Conservation (phyloP, 2,329 filamentous ascomycete genomes). For the Triangularia verruculosa region DNA sequence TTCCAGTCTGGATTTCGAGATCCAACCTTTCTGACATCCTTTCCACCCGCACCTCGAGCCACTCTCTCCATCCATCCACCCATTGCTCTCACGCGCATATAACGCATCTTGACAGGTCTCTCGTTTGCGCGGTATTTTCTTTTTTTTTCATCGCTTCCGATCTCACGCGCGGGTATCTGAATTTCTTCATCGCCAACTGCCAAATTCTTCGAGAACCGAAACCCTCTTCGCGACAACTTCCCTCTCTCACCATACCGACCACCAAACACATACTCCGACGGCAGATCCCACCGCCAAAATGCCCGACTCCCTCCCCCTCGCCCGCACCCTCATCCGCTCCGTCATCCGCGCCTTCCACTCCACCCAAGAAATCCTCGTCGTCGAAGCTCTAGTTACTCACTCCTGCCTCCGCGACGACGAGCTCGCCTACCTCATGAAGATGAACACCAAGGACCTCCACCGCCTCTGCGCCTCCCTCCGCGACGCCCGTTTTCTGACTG, state of each 20-base stretch:
- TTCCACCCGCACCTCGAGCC: neutral
- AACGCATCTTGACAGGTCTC: neutral
- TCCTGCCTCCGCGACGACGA: conserved; percentile 82
- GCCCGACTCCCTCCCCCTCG: conserved; percentile 17
- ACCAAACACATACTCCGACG: conserved; percentile 2
- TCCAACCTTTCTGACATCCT: neutral
- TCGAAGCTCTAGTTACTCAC: conserved; percentile 74
- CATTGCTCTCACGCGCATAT: neutral
- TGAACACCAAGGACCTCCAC: conserved; percentile 88
- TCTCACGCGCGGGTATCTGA: no score
- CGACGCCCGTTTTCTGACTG: conserved; percentile 80
- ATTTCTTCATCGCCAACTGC: neutral
- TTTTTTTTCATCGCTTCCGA: neutral
- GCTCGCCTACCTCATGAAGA: conserved; percentile 78
- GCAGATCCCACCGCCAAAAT: conserved; percentile 13
- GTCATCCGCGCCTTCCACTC: conserved; percentile 75
- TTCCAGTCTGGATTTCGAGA: neutral
- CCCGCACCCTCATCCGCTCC: conserved; percentile 45
- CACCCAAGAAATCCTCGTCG: conserved; percentile 68
- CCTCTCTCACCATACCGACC: neutral
- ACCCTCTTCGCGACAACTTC: neutral
- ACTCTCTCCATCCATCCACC: neutral
- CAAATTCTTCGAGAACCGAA: no score
- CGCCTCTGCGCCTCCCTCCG: conserved; percentile 81
- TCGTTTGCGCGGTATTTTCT: neutral